Percentiles rank a stretch among this genome's conserved stretches.
phyloP scores from a whole-genome alignment of 805 yeast genomes.

The Hanseniaspora nectarophila region DNA sequence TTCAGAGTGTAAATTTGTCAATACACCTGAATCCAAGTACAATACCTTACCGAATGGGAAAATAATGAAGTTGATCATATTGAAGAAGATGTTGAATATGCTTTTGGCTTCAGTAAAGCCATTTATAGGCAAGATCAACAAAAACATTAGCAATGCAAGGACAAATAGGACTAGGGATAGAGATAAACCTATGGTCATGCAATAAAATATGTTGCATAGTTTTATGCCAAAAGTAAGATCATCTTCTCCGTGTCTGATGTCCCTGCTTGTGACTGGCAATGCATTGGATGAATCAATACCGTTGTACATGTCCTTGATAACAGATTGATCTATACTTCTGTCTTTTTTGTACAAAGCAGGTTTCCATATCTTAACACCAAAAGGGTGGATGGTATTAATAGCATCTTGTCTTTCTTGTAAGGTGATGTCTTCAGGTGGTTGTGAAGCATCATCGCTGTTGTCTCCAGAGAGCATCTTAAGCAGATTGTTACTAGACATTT shows the following conservation, averaged over 20 bases:
- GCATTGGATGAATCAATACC: conserved; percentile 29
- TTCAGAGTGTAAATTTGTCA: neutral
- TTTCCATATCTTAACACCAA: conserved; percentile 97
- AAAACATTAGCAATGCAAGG: conserved; percentile 30
- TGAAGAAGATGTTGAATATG: conserved; percentile 50
- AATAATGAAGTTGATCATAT: conserved; percentile 58
- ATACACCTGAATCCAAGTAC: conserved; percentile 26
- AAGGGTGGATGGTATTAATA: conserved; percentile 91
- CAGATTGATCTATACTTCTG: conserved; percentile 81
- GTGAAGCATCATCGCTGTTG: conserved; percentile 37
- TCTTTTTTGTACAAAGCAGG: conserved; percentile 90
- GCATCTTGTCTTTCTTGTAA: conserved; percentile 90
- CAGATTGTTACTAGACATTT: conserved; percentile 9
- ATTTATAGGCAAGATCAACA: conserved; percentile 31
- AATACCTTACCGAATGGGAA: conserved; percentile 88
- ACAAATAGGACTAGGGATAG: conserved; percentile 43
- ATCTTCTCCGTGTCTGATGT: conserved; percentile 18
- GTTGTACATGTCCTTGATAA: conserved; percentile 88
- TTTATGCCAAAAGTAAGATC: conserved; percentile 27
- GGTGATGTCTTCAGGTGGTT: conserved; percentile 45
- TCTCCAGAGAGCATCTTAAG: conserved; percentile 16
- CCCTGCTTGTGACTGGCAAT: conserved; percentile 13
- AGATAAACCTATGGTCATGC: conserved; percentile 56
- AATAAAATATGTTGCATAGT: conserved; percentile 66
- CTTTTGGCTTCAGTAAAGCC: conserved; percentile 42